A percentile compares a stretch with the other conserved stretches of the same genome.
phyloP scores from a whole-genome alignment of 1,139 yeast genomes.

The Candida neerlandica region DNA sequence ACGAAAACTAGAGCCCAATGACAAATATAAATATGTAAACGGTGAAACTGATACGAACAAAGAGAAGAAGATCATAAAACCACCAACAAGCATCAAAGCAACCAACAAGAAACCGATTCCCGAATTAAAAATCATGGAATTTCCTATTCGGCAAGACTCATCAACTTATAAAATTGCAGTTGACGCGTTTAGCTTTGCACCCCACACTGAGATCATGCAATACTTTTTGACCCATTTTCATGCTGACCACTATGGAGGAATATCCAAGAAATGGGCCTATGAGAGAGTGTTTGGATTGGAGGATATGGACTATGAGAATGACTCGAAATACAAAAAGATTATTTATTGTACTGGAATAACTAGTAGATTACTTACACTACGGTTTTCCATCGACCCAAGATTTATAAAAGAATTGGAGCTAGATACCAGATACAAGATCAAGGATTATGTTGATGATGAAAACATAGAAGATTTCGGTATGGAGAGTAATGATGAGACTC shows the following conservation, averaged over 20 bases:
- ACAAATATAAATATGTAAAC: conserved; percentile 19
- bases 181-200: conserved; percentile 67
- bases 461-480: conserved; percentile 18
- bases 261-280: conserved; percentile 71
- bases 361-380: conserved; percentile 52
- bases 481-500: conserved; percentile 22
- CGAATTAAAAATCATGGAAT: conserved; percentile 51
- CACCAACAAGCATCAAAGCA: conserved; percentile 23
- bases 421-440: conserved; percentile 38
- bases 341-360: conserved; percentile 78
- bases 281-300: conserved; percentile 39
- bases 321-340: conserved; percentile 43
- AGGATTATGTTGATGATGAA: conserved; percentile 16
- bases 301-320: conserved; percentile 30
- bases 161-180: conserved; percentile 48
- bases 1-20: conserved; percentile 17
- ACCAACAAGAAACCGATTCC: conserved; percentile 49
- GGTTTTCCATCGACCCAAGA: conserved; percentile 58
- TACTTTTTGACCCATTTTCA: conserved; percentile 85
- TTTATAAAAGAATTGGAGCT: conserved; percentile 51
- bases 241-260: conserved; percentile 90
- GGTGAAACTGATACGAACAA: conserved; percentile 12
- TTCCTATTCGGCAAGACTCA: conserved; percentile 26
- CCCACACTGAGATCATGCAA: conserved; percentile 45
- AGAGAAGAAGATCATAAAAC: conserved; percentile 21